Base-by-base conservation (phyloP, 148 eudicot species). In the Vaccinium darrowii region DNA sequence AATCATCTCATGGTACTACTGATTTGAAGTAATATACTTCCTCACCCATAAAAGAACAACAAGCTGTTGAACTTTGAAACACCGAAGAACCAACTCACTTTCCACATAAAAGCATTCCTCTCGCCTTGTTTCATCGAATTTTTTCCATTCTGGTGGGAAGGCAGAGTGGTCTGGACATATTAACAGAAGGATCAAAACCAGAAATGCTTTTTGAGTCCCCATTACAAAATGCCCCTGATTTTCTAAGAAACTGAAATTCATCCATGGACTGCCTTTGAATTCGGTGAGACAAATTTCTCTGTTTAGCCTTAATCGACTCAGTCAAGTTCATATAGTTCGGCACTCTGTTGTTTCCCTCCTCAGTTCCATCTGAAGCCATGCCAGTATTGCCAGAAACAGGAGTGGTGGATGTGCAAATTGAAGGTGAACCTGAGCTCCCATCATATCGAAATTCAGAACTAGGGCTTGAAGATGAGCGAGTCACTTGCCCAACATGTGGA, bases 261-360 rank as follows among this genome's bases (percentile, higher is more conserved):
- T 93, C 98, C 98, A 93, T 94, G 4, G 98, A 93, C 80, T 92
- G 95, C 83, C 91, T 93, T 39, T 88, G 90, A 77, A 82, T 82
- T 82, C 99, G 90, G 16, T 83, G 88, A n/a, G 81, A 83, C 27
- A 49, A 50, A 50, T 82, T 87, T 83, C 93, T 93, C 86, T 94
- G 91, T 88, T 93, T 96, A 16, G 97, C 97, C 88, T 93, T 96
- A 0, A 92, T 94, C 1, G 99, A 93, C 79, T 94, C 93, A 56
- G 99, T 96, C 77, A 94, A 86, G 87, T 87, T 96, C 99, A 96
- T 96, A 74, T 94, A 96, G 65, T 87, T 95, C 5, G 99, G 98
- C 87, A 84, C 92, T 16, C 89, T 87, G 76, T 43, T 84, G 8
- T 87, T 87, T 75, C 86, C 86, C 73, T 93, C 97, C 30, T 89